These are phyloP conservation scores for Leishmania amazonensis DNA, from an alignment of 208 protist genomes.

Conservation along the genomic window DNA sequence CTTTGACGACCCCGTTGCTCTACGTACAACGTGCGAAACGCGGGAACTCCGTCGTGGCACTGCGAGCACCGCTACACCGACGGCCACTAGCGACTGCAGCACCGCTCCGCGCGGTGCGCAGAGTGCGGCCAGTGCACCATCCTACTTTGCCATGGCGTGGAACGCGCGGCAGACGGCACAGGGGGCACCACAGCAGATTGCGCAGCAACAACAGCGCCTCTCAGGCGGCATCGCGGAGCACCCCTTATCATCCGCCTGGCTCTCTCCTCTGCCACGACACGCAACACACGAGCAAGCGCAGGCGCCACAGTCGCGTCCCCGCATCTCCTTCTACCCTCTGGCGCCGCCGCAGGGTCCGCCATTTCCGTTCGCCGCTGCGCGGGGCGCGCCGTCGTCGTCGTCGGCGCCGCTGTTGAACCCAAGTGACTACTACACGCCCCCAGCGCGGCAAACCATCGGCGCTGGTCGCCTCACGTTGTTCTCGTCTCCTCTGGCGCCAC, in stretches of 20 bases:
- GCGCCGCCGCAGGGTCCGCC: no score
- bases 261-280: neutral
- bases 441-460: constrained; percentile 4
- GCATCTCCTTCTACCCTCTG: neutral
- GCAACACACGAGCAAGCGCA: neutral
- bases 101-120: neutral
- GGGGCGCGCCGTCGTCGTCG: no score
- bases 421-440: neutral
- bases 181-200: neutral
- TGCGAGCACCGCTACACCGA: neutral
- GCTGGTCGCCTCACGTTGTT: neutral
- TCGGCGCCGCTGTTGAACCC: neutral
- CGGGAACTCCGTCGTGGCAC: neutral
- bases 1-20: neutral
- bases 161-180: neutral
- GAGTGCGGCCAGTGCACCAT: neutral
- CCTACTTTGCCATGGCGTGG: constrained; percentile 1
- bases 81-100: neutral
- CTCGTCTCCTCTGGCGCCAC: neutral
- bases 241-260: neutral
- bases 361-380: neutral
- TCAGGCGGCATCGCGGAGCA: neutral
- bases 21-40: neutral
- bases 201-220: neutral
- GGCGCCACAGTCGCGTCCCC: neutral